These are phyloP conservation scores for Papiliotrema fonsecae DNA, from an alignment of 1,284 basidiomycete genomes.

Conservation along the genomic window DNA sequence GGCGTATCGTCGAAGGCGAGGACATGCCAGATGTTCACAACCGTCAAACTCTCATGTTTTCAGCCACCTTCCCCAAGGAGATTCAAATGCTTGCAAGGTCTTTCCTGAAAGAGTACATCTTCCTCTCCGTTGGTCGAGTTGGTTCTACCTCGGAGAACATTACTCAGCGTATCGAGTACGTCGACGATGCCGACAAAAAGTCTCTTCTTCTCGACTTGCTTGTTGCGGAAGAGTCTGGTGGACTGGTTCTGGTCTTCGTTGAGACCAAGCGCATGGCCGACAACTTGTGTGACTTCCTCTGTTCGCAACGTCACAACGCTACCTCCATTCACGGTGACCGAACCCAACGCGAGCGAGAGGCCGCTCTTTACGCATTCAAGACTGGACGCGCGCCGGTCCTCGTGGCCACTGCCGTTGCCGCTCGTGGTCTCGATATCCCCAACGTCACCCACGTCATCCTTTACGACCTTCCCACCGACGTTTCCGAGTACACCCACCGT, in stretches of 20 bases:
- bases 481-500: conserved; percentile 97
- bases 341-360: conserved; percentile 95
- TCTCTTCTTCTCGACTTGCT: conserved; percentile 94
- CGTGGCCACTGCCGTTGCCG: conserved; percentile 96
- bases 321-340: conserved; percentile 99
- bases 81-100: conserved; percentile 96
- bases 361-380: conserved; percentile 91
- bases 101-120: conserved; percentile 92
- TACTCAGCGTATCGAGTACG: conserved; percentile 97
- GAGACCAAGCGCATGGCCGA: conserved; percentile 99
- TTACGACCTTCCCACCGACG: conserved; percentile 97
- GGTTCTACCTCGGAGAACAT: conserved; percentile 99
- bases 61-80: conserved; percentile 97
- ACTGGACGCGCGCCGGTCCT: conserved; percentile 91
- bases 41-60: conserved; percentile 99
- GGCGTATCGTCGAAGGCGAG: conserved; percentile 94
- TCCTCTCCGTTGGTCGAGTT: conserved; percentile 96
- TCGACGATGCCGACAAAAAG: conserved; percentile 95
- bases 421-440: conserved; percentile 98
- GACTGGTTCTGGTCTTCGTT: conserved; percentile 93
- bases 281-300: conserved; percentile 93
- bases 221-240: conserved; percentile 66
- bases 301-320: conserved; percentile 74
- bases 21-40: conserved; percentile 93
- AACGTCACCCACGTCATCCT: conserved; percentile 95